Evolutionary conservation across 2,329 filamentous ascomycete genomes (phyloP).

Genomic region (Apiospora sp.): DNA sequence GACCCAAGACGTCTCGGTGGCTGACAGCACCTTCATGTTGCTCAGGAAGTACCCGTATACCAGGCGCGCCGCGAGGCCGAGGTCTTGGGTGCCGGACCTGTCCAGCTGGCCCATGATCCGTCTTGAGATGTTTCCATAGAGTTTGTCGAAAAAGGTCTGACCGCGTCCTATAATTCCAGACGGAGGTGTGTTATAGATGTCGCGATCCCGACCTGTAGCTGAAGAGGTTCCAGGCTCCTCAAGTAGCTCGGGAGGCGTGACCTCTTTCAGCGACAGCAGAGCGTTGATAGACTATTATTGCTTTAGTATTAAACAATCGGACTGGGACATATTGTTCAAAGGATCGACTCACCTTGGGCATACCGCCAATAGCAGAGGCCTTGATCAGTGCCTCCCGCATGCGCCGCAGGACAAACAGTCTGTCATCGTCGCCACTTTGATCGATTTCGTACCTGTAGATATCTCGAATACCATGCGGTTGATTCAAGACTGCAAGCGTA

Average conservation of each 20-base stretch:
- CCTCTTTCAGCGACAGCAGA: slow-evolving; percentile 52
- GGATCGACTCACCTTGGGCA: slow-evolving; percentile 54
- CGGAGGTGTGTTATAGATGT: slow-evolving; percentile 48
- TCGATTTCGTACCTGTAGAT: slow-evolving; percentile 53
- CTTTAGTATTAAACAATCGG: background rate
- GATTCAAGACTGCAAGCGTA: slow-evolving; percentile 55
- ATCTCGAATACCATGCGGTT: slow-evolving; percentile 55
- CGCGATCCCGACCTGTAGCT: slow-evolving; percentile 47
- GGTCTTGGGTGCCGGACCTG: slow-evolving; percentile 56
- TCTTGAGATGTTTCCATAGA: slow-evolving; percentile 59
- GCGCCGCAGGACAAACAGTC: slow-evolving; percentile 52
- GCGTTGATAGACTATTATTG: slow-evolving; percentile 54
- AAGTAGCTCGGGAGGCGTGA: slow-evolving; percentile 50
- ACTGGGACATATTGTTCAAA: background rate
- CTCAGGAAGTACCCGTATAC: slow-evolving; percentile 59
- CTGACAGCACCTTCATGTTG: slow-evolving; percentile 53
- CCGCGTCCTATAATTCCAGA: slow-evolving; percentile 52
- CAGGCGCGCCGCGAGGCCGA: slow-evolving; percentile 54
- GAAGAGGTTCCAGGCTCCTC: slow-evolving; percentile 47
- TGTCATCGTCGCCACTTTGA: slow-evolving; percentile 43
- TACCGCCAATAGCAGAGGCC: slow-evolving; percentile 53
- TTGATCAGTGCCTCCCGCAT: slow-evolving; percentile 60
- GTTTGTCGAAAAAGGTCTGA: slow-evolving; percentile 53
- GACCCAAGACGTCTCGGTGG: slow-evolving; percentile 59
- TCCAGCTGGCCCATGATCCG: slow-evolving; percentile 58